Evolutionary conservation across 495 filamentous ascomycete genomes (phyloP).

Genomic region (Hypoxylon perforatum): DNA sequence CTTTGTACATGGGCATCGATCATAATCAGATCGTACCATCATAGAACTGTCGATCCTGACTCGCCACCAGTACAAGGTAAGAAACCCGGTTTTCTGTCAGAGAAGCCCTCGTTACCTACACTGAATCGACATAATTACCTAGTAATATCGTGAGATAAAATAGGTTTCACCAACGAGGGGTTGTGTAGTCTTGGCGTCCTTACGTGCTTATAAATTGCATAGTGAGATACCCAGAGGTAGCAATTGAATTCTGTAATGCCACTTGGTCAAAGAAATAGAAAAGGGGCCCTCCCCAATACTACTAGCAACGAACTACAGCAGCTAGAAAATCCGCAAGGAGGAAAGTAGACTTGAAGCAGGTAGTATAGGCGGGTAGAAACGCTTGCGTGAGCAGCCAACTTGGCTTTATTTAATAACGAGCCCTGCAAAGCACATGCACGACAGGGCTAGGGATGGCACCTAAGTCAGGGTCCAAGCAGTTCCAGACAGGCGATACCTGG

Average conservation of each 20-base stretch:
- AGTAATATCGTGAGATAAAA: constrained; percentile 34
- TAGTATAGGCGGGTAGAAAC: constrained; percentile 15
- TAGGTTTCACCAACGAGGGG: constrained; percentile 3
- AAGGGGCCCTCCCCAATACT: not conserved
- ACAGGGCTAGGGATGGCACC: constrained; percentile 4
- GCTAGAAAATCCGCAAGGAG: not conserved
- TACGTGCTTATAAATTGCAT: not conserved
- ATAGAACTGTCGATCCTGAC: constrained; percentile 34
- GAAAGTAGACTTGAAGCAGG: not conserved
- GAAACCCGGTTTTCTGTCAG: not conserved
- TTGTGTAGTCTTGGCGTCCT: constrained; percentile 17
- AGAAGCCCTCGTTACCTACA: not conserved
- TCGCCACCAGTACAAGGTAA: constrained; percentile 22
- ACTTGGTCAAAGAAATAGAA: constrained; percentile 22
- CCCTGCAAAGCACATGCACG: constrained; percentile 22
- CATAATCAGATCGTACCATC: constrained; percentile 35
- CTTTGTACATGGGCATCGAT: not conserved
- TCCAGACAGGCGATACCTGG: constrained; percentile 18
- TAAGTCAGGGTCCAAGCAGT: constrained; percentile 29
- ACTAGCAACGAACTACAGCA: not conserved
- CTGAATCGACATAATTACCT: constrained; percentile 18
- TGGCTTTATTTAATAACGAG: constrained; percentile 16
- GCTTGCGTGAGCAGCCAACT: constrained; percentile 12
- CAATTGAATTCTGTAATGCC: not conserved
- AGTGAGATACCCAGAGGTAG: too few species aligned